Percentiles rank a stretch among this genome's conserved stretches.
Evolutionary conservation across 164 flowering plant genomes (phyloP).

Genomic region (Hamamelis virginiana): DNA sequence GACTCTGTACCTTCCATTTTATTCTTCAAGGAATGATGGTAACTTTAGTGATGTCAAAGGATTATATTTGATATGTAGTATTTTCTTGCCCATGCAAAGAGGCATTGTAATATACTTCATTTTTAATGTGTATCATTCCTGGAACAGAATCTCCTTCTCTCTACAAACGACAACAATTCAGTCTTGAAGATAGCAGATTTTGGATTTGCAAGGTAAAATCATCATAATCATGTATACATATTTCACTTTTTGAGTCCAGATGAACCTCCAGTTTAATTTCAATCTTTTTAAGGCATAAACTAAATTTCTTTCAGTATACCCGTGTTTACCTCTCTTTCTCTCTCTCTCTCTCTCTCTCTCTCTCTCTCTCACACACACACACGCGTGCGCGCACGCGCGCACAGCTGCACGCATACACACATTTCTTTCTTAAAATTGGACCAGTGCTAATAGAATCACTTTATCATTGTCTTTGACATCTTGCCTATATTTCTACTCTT

Average conservation of each 20-base stretch:
- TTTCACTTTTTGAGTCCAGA: too few relatives aligned
- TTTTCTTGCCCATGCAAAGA: slow-evolving; percentile 9
- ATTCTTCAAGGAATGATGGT: neutral
- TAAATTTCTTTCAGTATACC: too few relatives aligned
- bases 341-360: neutral
- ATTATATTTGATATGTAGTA: neutral
- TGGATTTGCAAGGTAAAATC: slow-evolving; percentile 89
- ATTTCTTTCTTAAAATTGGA: neutral
- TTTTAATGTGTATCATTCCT: slow-evolving; percentile 27
- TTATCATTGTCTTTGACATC: too few relatives aligned
- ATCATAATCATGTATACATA: neutral
- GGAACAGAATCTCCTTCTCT: slow-evolving; percentile 90
- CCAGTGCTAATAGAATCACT: neutral
- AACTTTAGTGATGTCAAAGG: neutral
- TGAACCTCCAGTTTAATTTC: too few relatives aligned
- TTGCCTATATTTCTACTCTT: too few relatives aligned
- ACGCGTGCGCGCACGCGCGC: too few relatives aligned
- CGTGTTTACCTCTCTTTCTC: too few relatives aligned
- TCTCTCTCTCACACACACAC: neutral
- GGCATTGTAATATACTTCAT: slow-evolving; percentile 1
- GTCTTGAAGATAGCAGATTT: slow-evolving; percentile 97
- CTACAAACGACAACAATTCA: slow-evolving; percentile 54
- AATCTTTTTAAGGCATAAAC: too few relatives aligned
- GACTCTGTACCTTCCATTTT: neutral
- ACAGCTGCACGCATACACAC: neutral